Base-by-base conservation (phyloP, 1,284 basidiomycete genomes). In the Fomitopsis palustris region DNA sequence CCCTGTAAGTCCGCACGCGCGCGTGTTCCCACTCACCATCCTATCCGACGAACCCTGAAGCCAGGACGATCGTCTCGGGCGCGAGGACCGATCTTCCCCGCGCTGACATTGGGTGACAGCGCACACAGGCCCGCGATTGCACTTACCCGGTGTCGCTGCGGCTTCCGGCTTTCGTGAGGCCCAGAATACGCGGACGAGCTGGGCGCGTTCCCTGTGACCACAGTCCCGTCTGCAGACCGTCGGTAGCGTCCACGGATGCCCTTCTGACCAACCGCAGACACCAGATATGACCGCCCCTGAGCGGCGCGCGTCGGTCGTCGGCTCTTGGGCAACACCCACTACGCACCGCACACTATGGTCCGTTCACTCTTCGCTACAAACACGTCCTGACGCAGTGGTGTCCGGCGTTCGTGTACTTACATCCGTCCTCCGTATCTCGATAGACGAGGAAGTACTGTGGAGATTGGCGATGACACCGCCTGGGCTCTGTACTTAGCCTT, bases 91-190 rank as follows among this genome's bases (percentile, higher is more conserved):
- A 47, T 47, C 1, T 27, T 17, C 12, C 45, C 16, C 43, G 21
- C 45, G 25, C 45, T 21, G 19, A 47, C 23, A 47, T 47, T 27
- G 45, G 43, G 12, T 45, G 23, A 27, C 21, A 45, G 43, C 8
- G 9, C 23, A 10, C 41, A 10, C 41, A 43, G n/a, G 41, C 19
- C 45, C 45, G 42, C 42, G 14, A 47, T 17, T n/a, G 2, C 17
- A 12, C 45, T 47, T 47, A 47, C 45, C 45, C 45, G 45, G 45
- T 47, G 45, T 47, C 45, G 45, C 45, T 47, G 45, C 45, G 45
- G 45, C 25, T 3, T 27, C n/a, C 45, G 45, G 45, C 45, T 47
- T 47, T 47, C 45, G 45, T 47, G 45, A 47, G 45, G 45, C 12
- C 23, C 45, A 45, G 21, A 23, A 17, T 47, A n/a, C 45, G 43